Conservation (phyloP, 768 basidiomycete species). For the Pholiota molesta region DNA sequence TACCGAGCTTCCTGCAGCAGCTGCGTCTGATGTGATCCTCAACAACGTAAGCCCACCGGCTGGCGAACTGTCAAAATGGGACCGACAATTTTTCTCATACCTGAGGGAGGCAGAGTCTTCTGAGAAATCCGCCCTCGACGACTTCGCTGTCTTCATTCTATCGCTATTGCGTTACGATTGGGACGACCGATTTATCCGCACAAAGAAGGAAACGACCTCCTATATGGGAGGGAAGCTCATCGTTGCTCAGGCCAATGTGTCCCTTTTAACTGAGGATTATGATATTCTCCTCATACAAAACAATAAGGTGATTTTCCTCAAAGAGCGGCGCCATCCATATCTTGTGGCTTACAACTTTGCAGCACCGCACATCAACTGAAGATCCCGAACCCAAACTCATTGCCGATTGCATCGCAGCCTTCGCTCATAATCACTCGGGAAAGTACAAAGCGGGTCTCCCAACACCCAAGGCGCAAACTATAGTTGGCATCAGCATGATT, state of each 20-base stretch:
- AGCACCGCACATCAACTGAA: not conserved
- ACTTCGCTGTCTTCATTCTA: constrained; percentile 28
- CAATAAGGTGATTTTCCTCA: constrained; percentile 21
- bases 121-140: constrained; percentile 6
- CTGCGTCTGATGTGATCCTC: not conserved
- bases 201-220: constrained; percentile 23
- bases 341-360: not conserved
- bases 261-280: constrained; percentile 19
- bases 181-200: constrained; percentile 12
- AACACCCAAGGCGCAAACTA: constrained; percentile 17
- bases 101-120: not conserved
- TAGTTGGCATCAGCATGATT: constrained; percentile 32
- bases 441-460: constrained; percentile 14
- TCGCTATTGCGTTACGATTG: constrained; percentile 22
- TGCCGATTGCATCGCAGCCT: constrained; percentile 35
- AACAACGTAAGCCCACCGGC: not conserved
- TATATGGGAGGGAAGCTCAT: constrained; percentile 22
- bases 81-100: not conserved
- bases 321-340: too few species aligned
- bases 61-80: not conserved
- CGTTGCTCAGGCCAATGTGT: constrained; percentile 27
- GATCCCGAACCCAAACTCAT: constrained; percentile 35
- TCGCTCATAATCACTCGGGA: constrained; percentile 27
- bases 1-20: not conserved
- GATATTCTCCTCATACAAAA: constrained; percentile 30